A percentile compares a stretch with the other conserved stretches of the same genome.
Evolutionary conservation across 768 basidiomycete genomes (phyloP).

Genomic region (Symmetrospora coprosmae): DNA sequence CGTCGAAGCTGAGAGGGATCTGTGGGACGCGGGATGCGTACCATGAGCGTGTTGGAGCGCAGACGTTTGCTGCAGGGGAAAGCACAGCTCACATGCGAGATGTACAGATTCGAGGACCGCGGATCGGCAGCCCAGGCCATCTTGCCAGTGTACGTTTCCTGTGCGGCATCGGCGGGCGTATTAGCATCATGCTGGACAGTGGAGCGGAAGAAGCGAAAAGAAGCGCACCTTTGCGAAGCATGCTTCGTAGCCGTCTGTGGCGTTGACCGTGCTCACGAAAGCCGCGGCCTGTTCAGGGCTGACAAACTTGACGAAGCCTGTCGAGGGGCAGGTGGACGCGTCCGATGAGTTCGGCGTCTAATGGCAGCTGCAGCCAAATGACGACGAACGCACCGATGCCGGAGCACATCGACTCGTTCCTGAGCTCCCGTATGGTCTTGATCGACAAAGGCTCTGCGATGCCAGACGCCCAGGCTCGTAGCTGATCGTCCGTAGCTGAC

Average conservation of each 20-base stretch:
- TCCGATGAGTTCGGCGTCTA: not conserved
- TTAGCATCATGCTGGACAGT: not conserved
- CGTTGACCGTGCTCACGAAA: slow-evolving; percentile 8
- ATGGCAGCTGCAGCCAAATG: not conserved
- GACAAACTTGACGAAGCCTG: slow-evolving; percentile 11
- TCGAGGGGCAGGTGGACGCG: not conserved
- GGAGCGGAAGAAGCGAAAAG: not conserved
- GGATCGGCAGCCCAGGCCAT: slow-evolving; percentile 10
- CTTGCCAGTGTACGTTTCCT: slow-evolving; percentile 16
- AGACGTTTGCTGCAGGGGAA: not conserved
- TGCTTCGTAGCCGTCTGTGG: not conserved
- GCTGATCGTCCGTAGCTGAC: not conserved
- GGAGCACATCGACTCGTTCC: not conserved
- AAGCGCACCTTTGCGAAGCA: slow-evolving; percentile 17
- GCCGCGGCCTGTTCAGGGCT: not conserved
- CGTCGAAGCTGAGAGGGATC: slow-evolving; percentile 6
- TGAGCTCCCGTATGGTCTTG: slow-evolving; percentile 4
- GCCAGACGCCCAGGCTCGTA: not conserved
- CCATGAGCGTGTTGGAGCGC: not conserved
- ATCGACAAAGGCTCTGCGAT: not conserved
- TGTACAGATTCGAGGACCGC: slow-evolving; percentile 11
- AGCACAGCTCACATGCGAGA: slow-evolving; percentile 15
- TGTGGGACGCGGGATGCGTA: not conserved
- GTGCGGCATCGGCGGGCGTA: not conserved
- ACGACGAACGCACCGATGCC: slow-evolving; percentile 1